Conservation (phyloP, 352 stramenopile genomes). For the Blastocystis sp. region DNA sequence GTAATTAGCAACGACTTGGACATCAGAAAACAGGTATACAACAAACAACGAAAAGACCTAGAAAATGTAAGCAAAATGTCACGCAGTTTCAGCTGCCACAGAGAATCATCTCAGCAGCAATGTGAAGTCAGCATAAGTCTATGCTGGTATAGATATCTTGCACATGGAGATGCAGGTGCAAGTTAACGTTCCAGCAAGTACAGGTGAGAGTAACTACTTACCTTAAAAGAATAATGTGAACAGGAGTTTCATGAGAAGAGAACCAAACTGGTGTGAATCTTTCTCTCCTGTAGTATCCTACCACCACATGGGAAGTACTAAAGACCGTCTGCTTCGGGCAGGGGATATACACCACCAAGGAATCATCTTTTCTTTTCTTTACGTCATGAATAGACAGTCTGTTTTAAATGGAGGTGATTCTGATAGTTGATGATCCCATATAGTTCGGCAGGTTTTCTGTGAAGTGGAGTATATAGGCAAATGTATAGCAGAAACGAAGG, state of each 20-base stretch:
- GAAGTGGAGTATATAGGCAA: slow-evolving; percentile 36
- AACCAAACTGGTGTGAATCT: too few species aligned
- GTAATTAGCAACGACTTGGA: slow-evolving; percentile 12
- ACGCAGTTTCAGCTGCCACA: background rate
- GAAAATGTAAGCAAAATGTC: background rate
- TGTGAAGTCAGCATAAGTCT: background rate
- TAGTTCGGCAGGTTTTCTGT: background rate
- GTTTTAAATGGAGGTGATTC: background rate
- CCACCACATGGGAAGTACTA: background rate
- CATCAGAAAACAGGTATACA: background rate
- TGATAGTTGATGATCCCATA: background rate
- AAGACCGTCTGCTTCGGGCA: background rate
- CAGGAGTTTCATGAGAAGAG: too few species aligned
- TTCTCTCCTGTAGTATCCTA: too few species aligned
- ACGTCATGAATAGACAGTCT: background rate
- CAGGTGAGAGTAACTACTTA: background rate
- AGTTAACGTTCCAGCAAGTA: background rate
- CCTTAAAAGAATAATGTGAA: background rate
- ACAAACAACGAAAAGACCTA: background rate
- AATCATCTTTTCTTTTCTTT: background rate
- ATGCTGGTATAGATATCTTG: background rate
- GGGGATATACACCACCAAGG: background rate
- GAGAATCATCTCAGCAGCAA: background rate
- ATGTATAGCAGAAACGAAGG: slow-evolving; percentile 36
- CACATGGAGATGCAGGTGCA: background rate